Evolutionary conservation across 352 stramenopile genomes (phyloP).

Genomic region (Phytopythium cucurbitacearum): DNA sequence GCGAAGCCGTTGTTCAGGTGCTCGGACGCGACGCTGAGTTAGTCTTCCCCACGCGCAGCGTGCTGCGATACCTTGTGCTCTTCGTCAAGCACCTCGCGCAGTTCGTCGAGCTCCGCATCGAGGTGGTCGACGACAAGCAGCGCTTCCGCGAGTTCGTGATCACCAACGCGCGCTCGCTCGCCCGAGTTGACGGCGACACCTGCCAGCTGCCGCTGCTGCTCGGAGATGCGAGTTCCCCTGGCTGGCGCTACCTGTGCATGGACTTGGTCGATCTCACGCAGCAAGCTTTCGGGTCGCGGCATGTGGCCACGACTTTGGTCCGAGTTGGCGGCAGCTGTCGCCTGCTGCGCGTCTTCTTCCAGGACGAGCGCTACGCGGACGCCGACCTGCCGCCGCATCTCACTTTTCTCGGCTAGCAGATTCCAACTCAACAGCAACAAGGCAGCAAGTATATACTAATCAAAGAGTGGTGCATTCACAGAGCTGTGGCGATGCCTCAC

Average conservation of each 20-base stretch:
- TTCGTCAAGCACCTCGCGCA: constrained; percentile 79
- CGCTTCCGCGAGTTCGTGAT: constrained; percentile 51
- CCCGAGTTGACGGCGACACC: constrained; percentile 37
- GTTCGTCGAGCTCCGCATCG: constrained; percentile 68
- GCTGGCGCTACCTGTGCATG: constrained; percentile 75
- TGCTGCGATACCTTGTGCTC: constrained; percentile 79
- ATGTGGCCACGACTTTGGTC: constrained; percentile 69
- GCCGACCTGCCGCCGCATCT: constrained; percentile 58
- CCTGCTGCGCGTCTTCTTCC: constrained; percentile 73
- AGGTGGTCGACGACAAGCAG: constrained; percentile 66
- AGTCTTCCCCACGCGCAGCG: constrained; percentile 57
- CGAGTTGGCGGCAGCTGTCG: constrained; percentile 61
- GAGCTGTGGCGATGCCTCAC: background rate
- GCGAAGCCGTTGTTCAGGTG: constrained; percentile 77
- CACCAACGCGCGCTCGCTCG: constrained; percentile 72
- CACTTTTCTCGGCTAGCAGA: constrained; percentile 53
- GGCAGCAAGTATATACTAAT: background rate
- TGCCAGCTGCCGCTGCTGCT: constrained; percentile 66
- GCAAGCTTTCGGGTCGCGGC: constrained; percentile 65
- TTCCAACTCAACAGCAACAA: background rate
- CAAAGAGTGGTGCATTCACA: too few relatives aligned
- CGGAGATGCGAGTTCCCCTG: constrained; percentile 11
- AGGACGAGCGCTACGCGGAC: constrained; percentile 75
- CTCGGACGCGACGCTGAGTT: constrained; percentile 63
- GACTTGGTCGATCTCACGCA: constrained; percentile 66